Base-by-base conservation (phyloP, 768 basidiomycete genomes). In the Rhizopogon vulgaris region DNA sequence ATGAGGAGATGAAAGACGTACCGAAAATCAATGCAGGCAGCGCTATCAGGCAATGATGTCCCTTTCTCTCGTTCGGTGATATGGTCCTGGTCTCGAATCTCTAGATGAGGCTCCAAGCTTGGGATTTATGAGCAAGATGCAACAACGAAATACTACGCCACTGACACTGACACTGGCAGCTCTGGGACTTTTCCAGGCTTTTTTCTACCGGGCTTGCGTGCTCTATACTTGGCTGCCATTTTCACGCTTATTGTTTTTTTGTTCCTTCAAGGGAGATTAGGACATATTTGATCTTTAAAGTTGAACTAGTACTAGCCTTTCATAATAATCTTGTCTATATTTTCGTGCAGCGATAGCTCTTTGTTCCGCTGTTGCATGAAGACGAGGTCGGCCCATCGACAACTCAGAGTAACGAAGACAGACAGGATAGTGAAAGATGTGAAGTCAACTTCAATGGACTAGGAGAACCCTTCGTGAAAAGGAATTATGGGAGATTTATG, bases 401-500 rank as follows among this genome's bases (percentile, higher is more conserved):
- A 0, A 43, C 11, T 3, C 28, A 12, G 4, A 12, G 6, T 32
- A 18, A 22, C 6, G n/a, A 28, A 8, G 7, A 6, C 28, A 32
- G 30, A 32, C 30, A 45, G 30, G 43, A 8, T 3, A 30, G 18
- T 22, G 30, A 14, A 17, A 45, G 43, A 32, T 22, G 14, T 11
- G 30, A 22, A 46, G 30, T 15, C 10, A 11, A 17, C 27, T 43
- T 43, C n/a, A n/a, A 5, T 6, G 42, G 7, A n/a, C n/a, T n/a
- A n/a, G n/a, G n/a, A n/a, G n/a, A n/a, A n/a, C n/a, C n/a, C n/a
- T n/a, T n/a, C n/a, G n/a, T n/a, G n/a, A n/a, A n/a, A n/a, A n/a
- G n/a, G 42, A 22, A 8, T 46, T 46, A 46, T 46, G 43, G 43
- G 43, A 46, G 43, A 46, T 46, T 46, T 46, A 46, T 32, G 9